Conservation (phyloP, 1,284 basidiomycete species). For the Sporisorium scitamineum region DNA sequence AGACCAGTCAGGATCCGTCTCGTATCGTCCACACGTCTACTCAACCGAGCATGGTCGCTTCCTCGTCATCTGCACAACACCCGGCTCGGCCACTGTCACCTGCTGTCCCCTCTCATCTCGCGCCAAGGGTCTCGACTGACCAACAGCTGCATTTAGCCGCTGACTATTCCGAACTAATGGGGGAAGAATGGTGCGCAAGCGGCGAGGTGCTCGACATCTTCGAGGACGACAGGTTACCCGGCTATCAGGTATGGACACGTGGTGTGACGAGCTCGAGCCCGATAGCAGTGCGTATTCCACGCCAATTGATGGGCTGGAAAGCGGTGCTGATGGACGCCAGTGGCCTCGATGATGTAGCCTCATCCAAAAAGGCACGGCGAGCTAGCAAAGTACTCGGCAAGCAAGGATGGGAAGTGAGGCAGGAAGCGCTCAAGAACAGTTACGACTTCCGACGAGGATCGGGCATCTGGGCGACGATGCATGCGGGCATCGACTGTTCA, state of each 20-base stretch:
- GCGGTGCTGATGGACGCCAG: slow-evolving; percentile 34
- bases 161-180: background rate
- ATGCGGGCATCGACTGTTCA: slow-evolving; percentile 35
- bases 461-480: slow-evolving; percentile 46
- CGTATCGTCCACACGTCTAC: background rate
- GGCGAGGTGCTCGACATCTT: slow-evolving; percentile 27
- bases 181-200: background rate
- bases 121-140: background rate
- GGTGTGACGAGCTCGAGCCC: background rate
- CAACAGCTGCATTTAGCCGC: background rate
- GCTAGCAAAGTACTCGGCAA: slow-evolving; percentile 33
- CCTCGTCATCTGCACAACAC: background rate
- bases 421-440: slow-evolving; percentile 44
- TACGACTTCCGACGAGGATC: slow-evolving; percentile 43
- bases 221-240: slow-evolving; percentile 29
- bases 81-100: background rate
- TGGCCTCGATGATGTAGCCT: background rate
- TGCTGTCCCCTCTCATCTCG: background rate
- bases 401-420: slow-evolving; percentile 40
- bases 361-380: slow-evolving; percentile 18
- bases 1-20: background rate
- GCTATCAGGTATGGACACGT: slow-evolving; percentile 25
- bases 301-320: slow-evolving; percentile 47
- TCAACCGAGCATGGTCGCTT: background rate
- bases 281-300: slow-evolving; percentile 23